phyloP scores from a whole-genome alignment of 139 green algal genomes.

The Ostreobium quekettii region DNA sequence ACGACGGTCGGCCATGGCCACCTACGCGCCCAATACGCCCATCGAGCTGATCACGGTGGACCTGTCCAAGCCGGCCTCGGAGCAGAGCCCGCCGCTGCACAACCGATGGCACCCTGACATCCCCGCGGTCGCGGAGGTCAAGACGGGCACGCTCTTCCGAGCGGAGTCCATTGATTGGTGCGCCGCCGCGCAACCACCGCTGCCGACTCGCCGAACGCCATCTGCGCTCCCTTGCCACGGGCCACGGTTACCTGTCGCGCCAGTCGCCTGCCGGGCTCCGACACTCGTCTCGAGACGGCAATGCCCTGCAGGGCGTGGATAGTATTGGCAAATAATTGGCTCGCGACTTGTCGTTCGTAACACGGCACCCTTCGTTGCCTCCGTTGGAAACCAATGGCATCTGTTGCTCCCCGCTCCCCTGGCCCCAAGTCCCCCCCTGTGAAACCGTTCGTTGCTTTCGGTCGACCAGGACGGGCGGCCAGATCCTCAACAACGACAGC shows the following conservation, averaged over 20 bases:
- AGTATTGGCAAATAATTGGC: too few relatives aligned
- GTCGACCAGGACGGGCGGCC: slow-evolving; percentile 40
- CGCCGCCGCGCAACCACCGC: slow-evolving; percentile 26
- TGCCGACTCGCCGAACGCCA: background rate
- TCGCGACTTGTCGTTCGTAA: too few relatives aligned
- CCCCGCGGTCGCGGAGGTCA: slow-evolving; percentile 37
- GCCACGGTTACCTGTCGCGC: too few relatives aligned
- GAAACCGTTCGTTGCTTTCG: background rate
- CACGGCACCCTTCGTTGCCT: too few relatives aligned
- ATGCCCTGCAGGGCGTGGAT: too few relatives aligned
- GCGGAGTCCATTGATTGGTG: slow-evolving; percentile 68
- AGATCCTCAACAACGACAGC: slow-evolving; percentile 62
- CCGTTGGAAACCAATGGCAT: too few relatives aligned
- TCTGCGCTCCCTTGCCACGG: background rate
- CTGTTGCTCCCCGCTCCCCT: background rate
- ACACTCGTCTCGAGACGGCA: too few relatives aligned
- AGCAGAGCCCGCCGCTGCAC: slow-evolving; percentile 56
- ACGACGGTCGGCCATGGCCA: too few relatives aligned
- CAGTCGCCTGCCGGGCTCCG: too few relatives aligned
- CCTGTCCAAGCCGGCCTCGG: slow-evolving; percentile 39
- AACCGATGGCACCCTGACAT: slow-evolving; percentile 73
- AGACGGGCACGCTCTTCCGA: slow-evolving; percentile 47
- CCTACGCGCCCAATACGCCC: too few relatives aligned
- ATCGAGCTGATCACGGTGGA: slow-evolving; percentile 51
- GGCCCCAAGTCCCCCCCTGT: background rate